Percentiles rank a stretch among this genome's conserved stretches.
Conservation (phyloP, 2,329 filamentous ascomycete genomes). For the Cadophora malorum region DNA sequence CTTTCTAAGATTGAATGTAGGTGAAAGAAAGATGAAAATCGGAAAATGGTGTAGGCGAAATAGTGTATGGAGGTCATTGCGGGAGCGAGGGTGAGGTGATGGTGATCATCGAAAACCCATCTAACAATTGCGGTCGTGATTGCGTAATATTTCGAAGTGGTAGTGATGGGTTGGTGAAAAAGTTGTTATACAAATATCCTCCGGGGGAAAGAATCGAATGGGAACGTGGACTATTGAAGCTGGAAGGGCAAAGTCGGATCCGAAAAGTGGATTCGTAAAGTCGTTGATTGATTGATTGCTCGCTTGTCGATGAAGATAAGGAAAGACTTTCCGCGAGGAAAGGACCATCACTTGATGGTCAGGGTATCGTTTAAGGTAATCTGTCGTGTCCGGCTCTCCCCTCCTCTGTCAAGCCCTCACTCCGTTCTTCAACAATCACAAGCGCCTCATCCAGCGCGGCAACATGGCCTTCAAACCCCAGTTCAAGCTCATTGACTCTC, state of each 20-base stretch:
- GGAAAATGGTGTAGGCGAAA: no score
- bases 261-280: conserved; percentile 3
- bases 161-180: not conserved
- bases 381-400: conserved; percentile 1
- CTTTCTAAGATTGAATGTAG: conserved; percentile 13
- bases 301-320: not conserved
- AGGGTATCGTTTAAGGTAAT: conserved; percentile 12
- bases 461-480: conserved; percentile 40
- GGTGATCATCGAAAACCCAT: conserved; percentile 5
- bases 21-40: no score
- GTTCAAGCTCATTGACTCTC: conserved; percentile 30
- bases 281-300: conserved; percentile 16
- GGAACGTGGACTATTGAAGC: not conserved
- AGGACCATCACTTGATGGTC: conserved; percentile 18
- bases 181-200: conserved; percentile 18
- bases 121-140: not conserved
- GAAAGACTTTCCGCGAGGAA: conserved; percentile 12
- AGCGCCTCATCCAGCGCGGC: conserved; percentile 39
- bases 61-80: no score
- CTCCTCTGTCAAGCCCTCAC: not conserved
- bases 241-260: not conserved
- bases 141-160: not conserved
- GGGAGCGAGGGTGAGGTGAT: not conserved
- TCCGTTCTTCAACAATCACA: conserved; percentile 19
- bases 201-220: conserved; percentile 20